Evolutionary conservation across 148 eudicot species (phyloP).

Genomic region (Fagopyrum esculentum): DNA sequence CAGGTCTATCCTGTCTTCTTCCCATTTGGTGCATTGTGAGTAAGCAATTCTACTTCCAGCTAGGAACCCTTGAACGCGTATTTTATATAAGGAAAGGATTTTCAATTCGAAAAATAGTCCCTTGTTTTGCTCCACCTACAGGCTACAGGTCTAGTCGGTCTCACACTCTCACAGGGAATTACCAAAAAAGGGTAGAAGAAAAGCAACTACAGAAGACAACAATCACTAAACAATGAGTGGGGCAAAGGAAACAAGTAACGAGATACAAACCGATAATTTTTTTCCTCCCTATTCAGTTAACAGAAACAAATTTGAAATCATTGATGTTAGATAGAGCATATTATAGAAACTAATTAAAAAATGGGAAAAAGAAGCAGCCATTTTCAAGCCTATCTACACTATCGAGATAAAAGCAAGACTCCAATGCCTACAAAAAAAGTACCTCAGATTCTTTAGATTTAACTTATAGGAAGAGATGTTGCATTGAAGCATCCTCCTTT

Average conservation of each 20-base stretch:
- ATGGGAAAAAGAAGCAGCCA: neutral
- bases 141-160: neutral
- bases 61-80: neutral
- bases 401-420: neutral
- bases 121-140: neutral
- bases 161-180: neutral
- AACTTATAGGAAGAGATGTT: neutral
- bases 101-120: neutral
- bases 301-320: neutral
- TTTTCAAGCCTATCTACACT: neutral
- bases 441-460: neutral
- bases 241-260: neutral
- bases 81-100: neutral
- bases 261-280: neutral
- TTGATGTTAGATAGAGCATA: neutral
- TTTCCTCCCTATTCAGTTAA: neutral
- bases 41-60: neutral
- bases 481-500: conserved; percentile 4
- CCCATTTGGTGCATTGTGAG: neutral
- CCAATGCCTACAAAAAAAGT: neutral
- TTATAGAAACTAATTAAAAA: neutral
- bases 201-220: neutral
- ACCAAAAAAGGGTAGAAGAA: neutral
- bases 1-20: neutral
- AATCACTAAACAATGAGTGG: neutral